phyloP scores from a whole-genome alignment of 2,329 filamentous ascomycete species.

The Diaporthe nobilis region DNA sequence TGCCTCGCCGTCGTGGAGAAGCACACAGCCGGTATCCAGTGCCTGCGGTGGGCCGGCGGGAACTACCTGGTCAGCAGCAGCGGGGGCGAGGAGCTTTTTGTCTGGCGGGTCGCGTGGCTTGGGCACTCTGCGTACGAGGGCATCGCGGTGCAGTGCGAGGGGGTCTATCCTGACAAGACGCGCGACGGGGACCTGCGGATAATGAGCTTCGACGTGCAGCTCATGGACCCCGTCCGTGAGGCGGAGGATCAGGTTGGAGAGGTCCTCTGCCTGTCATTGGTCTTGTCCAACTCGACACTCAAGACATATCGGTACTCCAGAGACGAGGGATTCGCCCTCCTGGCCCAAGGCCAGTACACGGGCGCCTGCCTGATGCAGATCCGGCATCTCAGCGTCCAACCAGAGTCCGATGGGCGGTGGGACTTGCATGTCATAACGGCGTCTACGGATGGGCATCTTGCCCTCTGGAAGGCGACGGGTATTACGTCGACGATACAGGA shows the following conservation, averaged over 20 bases:
- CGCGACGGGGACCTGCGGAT: conserved; percentile 80
- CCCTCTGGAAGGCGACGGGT: conserved; percentile 64
- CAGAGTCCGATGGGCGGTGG: conserved; percentile 42
- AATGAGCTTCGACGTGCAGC: conserved; percentile 79
- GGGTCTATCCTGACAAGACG: conserved; percentile 64
- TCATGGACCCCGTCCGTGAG: conserved; percentile 40
- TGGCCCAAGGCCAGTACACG: conserved; percentile 73
- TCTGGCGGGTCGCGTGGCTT: conserved; percentile 78
- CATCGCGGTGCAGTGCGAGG: conserved; percentile 71
- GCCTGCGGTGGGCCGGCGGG: conserved; percentile 81
- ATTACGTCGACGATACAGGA: not conserved
- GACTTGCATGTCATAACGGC: conserved; percentile 71
- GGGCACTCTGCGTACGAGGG: conserved; percentile 61
- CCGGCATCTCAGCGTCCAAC: conserved; percentile 55
- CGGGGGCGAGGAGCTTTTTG: conserved; percentile 89
- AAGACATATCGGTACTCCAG: conserved; percentile 69
- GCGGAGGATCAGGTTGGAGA: conserved; percentile 43
- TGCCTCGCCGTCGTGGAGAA: conserved; percentile 78
- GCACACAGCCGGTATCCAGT: conserved; percentile 88
- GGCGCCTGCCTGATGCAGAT: conserved; percentile 83
- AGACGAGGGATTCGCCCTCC: conserved; percentile 59
- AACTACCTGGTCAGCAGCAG: conserved; percentile 86
- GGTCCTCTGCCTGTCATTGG: conserved; percentile 75
- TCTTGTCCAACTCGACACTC: conserved; percentile 86
- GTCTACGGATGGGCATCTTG: conserved; percentile 85